Base-by-base conservation (phyloP, 768 basidiomycete genomes). In the Mycena sanguinolenta region DNA sequence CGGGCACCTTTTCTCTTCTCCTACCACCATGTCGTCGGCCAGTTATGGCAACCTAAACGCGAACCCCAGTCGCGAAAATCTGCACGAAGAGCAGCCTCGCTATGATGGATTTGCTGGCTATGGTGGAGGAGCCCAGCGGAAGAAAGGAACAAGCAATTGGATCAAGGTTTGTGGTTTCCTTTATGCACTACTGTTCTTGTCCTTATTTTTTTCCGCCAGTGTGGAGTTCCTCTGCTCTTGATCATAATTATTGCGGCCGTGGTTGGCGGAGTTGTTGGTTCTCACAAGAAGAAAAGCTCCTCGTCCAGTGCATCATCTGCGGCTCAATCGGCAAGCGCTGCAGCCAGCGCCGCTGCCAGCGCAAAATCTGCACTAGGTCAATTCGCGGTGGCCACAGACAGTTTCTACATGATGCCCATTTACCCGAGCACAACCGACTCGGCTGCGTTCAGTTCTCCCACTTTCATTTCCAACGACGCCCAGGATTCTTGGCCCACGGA, bases 381-480 rank as follows among this genome's bases (percentile, higher is more conserved):
- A 53, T 94, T 90, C 75, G 88, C 96, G 34, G 92, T 92, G 2
- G 89, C 90, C 9, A 98, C 96, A 19, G 86, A 96, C 76, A 89
- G 90, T 75, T 85, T 88, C 50, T 97, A 89, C 79, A 87, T 92
- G 84, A 85, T 95, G 64, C 97, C 97, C 3, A 78, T 97, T 19
- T 97, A 97, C 79, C 95, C 96, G 4, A 92, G 95, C 27, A 94
- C 95, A 92, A 95, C 94, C 58, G 92, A 95, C 76, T 81, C 89
- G 17, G 93, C 90, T 28, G 90, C 87, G 14, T 95, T 90, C 79
- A 87, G 89, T 25, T 76, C 82, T 0, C 94, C 96, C 19, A 93
- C 94, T 2, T 95, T 96, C 79, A 82, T 88, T 63, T 75, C 67
- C 63, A n/a, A n/a, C n/a, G 80, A 85, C 67, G 69, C 83, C 38